phyloP scores from a whole-genome alignment of 306 rosid species.

The Cucurbita moschata region DNA sequence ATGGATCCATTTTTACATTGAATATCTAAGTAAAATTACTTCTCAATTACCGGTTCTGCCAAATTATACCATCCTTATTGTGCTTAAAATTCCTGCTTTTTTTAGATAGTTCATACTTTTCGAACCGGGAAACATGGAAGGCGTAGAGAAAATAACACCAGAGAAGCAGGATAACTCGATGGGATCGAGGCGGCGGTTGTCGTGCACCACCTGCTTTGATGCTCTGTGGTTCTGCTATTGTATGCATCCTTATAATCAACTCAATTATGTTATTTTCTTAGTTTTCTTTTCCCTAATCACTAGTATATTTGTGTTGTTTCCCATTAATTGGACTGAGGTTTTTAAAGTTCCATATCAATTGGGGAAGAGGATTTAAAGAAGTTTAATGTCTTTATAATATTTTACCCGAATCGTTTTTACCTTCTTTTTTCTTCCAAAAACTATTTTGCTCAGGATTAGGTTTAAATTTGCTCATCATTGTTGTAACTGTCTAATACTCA shows the following conservation, averaged over 20 bases:
- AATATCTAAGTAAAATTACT: not conserved
- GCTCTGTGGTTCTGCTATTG: conserved; percentile 89
- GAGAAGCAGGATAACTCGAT: conserved; percentile 14
- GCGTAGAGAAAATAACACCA: not conserved
- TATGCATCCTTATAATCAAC: conserved; percentile 7
- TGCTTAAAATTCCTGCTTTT: not conserved
- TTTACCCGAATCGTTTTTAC: not conserved
- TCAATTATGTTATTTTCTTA: not conserved
- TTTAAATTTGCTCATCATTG: not conserved
- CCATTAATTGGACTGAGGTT: not conserved
- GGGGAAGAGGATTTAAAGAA: not conserved
- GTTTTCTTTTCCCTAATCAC: not conserved
- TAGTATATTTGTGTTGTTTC: not conserved
- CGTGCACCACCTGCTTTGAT: conserved; percentile 48
- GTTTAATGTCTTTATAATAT: not conserved
- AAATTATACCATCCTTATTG: not conserved
- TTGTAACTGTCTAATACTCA: not conserved
- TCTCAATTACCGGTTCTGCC: not conserved
- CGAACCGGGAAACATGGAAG: not conserved
- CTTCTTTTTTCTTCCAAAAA: not conserved
- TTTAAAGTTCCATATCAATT: not conserved
- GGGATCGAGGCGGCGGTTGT: conserved; percentile 19
- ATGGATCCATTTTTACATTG: not conserved
- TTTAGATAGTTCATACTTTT: not conserved
- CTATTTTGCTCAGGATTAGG: not conserved